Conservation (phyloP, 2,329 filamentous ascomycete species). For the Alternaria viburni region DNA sequence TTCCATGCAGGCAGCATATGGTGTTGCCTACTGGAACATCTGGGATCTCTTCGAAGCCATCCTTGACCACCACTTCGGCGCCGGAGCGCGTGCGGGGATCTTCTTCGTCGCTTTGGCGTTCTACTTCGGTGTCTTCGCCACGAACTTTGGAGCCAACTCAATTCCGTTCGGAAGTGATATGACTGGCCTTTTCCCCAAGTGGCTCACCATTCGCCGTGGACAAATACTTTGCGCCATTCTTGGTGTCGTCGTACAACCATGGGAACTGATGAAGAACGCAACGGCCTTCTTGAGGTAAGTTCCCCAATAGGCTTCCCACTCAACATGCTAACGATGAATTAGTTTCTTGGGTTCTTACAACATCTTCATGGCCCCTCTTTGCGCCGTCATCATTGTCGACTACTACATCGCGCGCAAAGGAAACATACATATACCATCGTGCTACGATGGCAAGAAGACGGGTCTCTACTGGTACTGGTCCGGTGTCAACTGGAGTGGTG, state of each 20-base stretch:
- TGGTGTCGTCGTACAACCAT: constrained; percentile 48
- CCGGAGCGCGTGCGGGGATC: constrained; percentile 48
- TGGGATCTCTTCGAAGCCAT: constrained; percentile 56
- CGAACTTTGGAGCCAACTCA: constrained; percentile 52
- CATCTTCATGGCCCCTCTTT: constrained; percentile 52
- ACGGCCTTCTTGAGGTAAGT: constrained; percentile 45
- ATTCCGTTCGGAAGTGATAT: constrained; percentile 53
- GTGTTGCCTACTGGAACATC: constrained; percentile 53
- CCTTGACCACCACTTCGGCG: constrained; percentile 49
- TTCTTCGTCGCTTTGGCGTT: constrained; percentile 49
- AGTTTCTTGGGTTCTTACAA: constrained; percentile 53
- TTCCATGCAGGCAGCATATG: constrained; percentile 44
- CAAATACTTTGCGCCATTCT: constrained; percentile 51
- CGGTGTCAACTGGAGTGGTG: constrained; percentile 45
- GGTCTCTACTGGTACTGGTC: constrained; percentile 40
- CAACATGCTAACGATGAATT: neutral
- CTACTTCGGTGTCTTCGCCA: constrained; percentile 52
- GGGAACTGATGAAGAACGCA: constrained; percentile 53
- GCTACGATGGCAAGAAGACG: constrained; percentile 38
- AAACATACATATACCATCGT: constrained; percentile 50
- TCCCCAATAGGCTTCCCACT: too few relatives aligned
- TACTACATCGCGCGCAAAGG: constrained; percentile 50
- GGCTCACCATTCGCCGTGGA: constrained; percentile 53
- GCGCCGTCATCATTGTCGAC: constrained; percentile 47
- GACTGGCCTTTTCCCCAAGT: constrained; percentile 51